Conservation (phyloP, 495 filamentous ascomycete species). For the Penicillium atrosanguineum region DNA sequence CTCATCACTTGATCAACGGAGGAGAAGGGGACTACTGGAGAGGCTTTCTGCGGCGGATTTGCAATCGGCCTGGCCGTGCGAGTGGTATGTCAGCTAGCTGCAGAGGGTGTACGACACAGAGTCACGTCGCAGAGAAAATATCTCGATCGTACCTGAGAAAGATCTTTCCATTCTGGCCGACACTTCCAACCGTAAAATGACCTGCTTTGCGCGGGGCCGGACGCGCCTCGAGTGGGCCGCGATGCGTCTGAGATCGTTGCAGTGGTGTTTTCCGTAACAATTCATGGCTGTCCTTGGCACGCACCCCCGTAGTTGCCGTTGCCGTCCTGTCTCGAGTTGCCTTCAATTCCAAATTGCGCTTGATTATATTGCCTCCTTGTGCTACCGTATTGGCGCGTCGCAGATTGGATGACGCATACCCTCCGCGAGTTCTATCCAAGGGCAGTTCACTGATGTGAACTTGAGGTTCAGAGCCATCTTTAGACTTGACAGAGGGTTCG, state of each 20-base stretch:
- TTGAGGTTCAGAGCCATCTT: conserved; percentile 15
- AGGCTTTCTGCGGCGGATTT: conserved; percentile 36
- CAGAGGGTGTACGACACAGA: conserved; percentile 16
- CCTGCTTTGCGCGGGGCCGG: conserved; percentile 53
- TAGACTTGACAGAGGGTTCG: conserved; percentile 16
- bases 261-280: conserved; percentile 40
- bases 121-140: conserved; percentile 15
- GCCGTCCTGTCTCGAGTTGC: conserved; percentile 30
- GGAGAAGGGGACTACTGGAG: conserved; percentile 29
- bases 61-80: conserved; percentile 48
- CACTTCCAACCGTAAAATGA: conserved; percentile 91
- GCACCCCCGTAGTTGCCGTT: conserved; percentile 34
- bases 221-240: conserved; percentile 31
- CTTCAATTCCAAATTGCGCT: conserved; percentile 31
- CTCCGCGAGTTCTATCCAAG: conserved; percentile 17
- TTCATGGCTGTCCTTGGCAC: conserved; percentile 49
- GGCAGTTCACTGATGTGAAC: conserved; percentile 23
- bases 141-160: conserved; percentile 75
- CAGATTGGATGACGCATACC: conserved; percentile 26
- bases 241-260: conserved; percentile 36
- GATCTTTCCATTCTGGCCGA: conserved; percentile 90
- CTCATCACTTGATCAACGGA: conserved; percentile 35
- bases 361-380: conserved; percentile 33
- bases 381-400: conserved; percentile 46
- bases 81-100: conserved; percentile 23